Base-by-base conservation (phyloP, 2,329 filamentous ascomycete species). In the Aschersonia sp. region DNA sequence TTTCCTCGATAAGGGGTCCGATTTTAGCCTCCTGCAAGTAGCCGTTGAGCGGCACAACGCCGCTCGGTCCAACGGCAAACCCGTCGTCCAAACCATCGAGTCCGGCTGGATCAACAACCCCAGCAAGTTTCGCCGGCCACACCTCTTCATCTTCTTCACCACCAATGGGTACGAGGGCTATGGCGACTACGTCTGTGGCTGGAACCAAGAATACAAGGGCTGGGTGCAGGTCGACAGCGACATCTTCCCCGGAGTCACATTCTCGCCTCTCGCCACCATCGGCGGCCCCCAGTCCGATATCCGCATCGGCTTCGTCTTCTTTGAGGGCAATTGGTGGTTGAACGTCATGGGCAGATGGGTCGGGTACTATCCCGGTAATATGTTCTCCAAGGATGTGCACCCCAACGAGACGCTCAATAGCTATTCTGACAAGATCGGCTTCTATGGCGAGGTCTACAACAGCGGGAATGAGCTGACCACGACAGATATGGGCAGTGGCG, bases 401-500 rank as follows among this genome's bases (percentile, higher is more conserved):
- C 30, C 48, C 4, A 32, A 31, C 1, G 44, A 47, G 9, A 55
- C 55, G 3, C 51, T 56, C 4, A 47, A 47, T 20, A 6, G 20
- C 5, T 47, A 52, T 35, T 45, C 54, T 2, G 45, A 50, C 12
- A 30, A 44, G 10, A 51, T 56, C 43, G 44, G 48, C 45, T 55
- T 51, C 9, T 56, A 51, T 40, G 55, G 54, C 30, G 55, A 56
- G 31, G 47, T 56, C 9, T 55, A 48, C 49, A 55, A 56, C 46
- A 52, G 52, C 45, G 52, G 47, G 31, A 12, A 47, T 7, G n/a
- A 31, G 3, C 9, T 53, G 45, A 54, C 53, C 5, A 52, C 48
- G 12, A 55, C 52, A 9, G 52, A 55, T 38, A 55, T 56, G 55
- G 55, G 53, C 32, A 56, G 53, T 44, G 54, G 54, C 44, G 47